Base-by-base conservation (phyloP, 441 rosid species). In the Biscutella auriculata region DNA sequence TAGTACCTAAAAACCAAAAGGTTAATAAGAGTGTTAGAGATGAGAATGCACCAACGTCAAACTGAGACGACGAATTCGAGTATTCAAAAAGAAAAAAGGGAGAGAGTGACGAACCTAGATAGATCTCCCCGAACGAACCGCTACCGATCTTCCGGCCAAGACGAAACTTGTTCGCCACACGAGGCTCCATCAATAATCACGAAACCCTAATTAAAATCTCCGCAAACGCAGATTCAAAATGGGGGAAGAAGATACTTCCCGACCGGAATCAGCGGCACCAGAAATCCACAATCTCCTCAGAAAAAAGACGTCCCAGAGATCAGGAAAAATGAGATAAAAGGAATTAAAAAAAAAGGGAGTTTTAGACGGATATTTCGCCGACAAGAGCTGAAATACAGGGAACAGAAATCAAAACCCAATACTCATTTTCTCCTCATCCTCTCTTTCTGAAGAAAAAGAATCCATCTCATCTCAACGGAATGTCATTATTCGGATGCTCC, bases 41-140 rank as follows among this genome's bases (percentile, higher is more conserved):
- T 16, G 15, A 5, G 40, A 56, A 57, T 40, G 34, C 63, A 48
- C 30, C 37, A 26, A 57, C 57, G 37, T 60, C 43, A 66, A 36
- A 60, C 39, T 9, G 25, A 68, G 14, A 39, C 17, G 11, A 35
- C 6, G 27, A 53, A 46, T 33, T 37, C 26, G 8, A 11, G 19
- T 19, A 29, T 49, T 17, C 29, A 28, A 1, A 15, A 52, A 4
- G 4, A 51, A 6, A 21, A 4, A 12, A 6, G 5, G 1, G 34
- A 49, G 36, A 52, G 21, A 50, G 44, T 12, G 53, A 64, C 83
- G 55, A 66, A 90, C 97, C 95, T 26, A 84, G 88, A 78, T 82
- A 86, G 82, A 88, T 88, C 88, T 92, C 97, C 46, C 98, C 98
- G 45, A 92, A 92, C 1, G 98, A 92, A 29, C 98, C 97, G 63